phyloP scores from a whole-genome alignment of 208 protist species.

The Leishmania martiniquensis region DNA sequence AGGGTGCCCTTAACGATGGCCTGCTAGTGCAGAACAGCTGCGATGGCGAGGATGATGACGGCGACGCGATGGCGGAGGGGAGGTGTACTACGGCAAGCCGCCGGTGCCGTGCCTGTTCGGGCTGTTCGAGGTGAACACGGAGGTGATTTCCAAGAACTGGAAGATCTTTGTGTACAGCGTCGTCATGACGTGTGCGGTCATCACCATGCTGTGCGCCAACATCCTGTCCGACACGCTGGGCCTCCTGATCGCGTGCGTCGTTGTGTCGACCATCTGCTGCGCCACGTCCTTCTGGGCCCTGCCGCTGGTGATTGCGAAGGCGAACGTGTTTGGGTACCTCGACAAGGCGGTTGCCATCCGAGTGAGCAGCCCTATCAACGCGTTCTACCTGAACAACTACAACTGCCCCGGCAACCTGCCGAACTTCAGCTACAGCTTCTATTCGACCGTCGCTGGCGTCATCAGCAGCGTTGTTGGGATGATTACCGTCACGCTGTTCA shows the following conservation, averaged over 20 bases:
- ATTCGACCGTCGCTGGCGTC: slow-evolving; percentile 48
- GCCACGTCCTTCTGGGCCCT: slow-evolving; percentile 57
- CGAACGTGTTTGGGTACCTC: slow-evolving; percentile 63
- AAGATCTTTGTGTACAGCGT: slow-evolving; percentile 50
- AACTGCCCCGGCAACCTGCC: slow-evolving; percentile 44
- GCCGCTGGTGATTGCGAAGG: slow-evolving; percentile 59
- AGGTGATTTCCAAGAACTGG: slow-evolving; percentile 54
- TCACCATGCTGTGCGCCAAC: slow-evolving; percentile 46
- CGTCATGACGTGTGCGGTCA: slow-evolving; percentile 49
- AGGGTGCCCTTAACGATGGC: slow-evolving; percentile 3
- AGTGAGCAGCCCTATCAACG: slow-evolving; percentile 40
- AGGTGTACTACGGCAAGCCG: slow-evolving; percentile 25
- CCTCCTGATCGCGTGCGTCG: slow-evolving; percentile 38
- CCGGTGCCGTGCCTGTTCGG: slow-evolving; percentile 32
- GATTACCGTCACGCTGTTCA: slow-evolving; percentile 51
- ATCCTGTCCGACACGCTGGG: slow-evolving; percentile 41
- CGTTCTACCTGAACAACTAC: slow-evolving; percentile 46
- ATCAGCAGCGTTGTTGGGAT: slow-evolving; percentile 53
- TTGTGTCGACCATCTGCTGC: slow-evolving; percentile 46
- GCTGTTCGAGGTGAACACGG: slow-evolving; percentile 61
- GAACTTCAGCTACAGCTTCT: slow-evolving; percentile 71
- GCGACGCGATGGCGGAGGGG: slow-evolving; percentile 3
- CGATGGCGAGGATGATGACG: slow-evolving; percentile 3
- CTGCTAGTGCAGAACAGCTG: slow-evolving; percentile 13
- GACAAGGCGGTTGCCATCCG: slow-evolving; percentile 41